These are phyloP conservation scores for Microdochium bolleyi DNA, from an alignment of 2,329 filamentous ascomycete species.

Conservation along the genomic window DNA sequence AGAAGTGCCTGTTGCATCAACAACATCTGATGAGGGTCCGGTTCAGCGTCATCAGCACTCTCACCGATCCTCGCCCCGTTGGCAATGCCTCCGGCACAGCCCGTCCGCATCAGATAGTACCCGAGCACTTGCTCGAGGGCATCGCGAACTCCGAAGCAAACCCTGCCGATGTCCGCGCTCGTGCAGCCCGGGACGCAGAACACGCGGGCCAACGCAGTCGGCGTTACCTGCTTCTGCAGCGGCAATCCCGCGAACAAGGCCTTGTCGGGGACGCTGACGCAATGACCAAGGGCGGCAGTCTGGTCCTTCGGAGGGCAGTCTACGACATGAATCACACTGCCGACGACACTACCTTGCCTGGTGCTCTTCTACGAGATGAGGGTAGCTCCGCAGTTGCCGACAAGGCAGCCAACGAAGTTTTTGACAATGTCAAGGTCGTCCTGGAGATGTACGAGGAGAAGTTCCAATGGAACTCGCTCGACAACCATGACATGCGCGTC, in stretches of 20 bases:
- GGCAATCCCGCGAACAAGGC: too few species aligned
- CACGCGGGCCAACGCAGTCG: too few species aligned
- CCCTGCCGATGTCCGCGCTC: too few species aligned
- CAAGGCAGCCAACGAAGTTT: conserved; percentile 37
- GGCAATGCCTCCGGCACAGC: too few species aligned
- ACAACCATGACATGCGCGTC: conserved; percentile 40
- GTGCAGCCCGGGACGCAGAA: too few species aligned
- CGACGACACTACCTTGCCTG: conserved; percentile 30
- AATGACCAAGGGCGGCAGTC: too few species aligned
- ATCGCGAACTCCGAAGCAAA: too few species aligned
- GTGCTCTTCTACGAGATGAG: conserved; percentile 31
- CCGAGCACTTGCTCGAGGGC: too few species aligned
- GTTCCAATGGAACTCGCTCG: conserved; percentile 42
- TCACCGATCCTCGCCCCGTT: too few species aligned
- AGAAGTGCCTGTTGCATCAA: background rate
- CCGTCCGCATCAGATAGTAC: too few species aligned
- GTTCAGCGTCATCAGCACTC: background rate
- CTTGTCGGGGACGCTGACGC: too few species aligned
- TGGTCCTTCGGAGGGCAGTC: conserved; percentile 26
- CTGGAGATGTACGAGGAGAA: conserved; percentile 40
- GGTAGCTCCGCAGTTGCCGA: conserved; percentile 30
- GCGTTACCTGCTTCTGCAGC: too few species aligned
- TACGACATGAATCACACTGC: conserved; percentile 32
- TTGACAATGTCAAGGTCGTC: conserved; percentile 40
- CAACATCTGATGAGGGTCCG: background rate